Conservation (phyloP, 371 early-diverging fungal genomes). For the Ecytonucleospora hepatopenaei region DNA sequence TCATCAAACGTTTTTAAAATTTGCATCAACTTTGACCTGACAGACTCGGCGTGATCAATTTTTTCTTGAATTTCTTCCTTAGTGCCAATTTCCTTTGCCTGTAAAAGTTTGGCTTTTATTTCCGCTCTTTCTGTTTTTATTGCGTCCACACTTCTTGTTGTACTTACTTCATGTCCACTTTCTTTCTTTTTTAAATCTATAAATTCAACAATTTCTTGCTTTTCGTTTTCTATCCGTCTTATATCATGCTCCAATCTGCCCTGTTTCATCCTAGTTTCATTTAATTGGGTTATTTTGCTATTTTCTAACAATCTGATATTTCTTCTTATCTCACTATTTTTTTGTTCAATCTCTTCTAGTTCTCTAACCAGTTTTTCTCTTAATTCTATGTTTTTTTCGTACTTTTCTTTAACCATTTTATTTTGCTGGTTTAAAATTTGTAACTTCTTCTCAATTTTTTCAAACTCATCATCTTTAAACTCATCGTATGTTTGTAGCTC, state of each 20-base stretch:
- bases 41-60: slow-evolving; percentile 9
- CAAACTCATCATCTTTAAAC: slow-evolving; percentile 32
- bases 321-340: neutral
- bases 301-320: slow-evolving; percentile 7
- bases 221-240: neutral
- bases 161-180: neutral
- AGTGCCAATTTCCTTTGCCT: slow-evolving; percentile 21
- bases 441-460: slow-evolving; percentile 36
- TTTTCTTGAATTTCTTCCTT: slow-evolving; percentile 23
- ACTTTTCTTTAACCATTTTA: slow-evolving; percentile 19
- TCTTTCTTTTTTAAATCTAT: too few relatives aligned
- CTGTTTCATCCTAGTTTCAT: neutral
- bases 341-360: neutral
- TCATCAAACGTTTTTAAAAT: slow-evolving; percentile 22
- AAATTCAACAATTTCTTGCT: neutral
- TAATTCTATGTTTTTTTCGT: slow-evolving; percentile 14
- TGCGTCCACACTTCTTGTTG: neutral
- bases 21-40: slow-evolving; percentile 17
- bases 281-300: neutral
- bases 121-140: slow-evolving; percentile 21
- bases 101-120: slow-evolving; percentile 12
- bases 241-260: neutral
- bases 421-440: slow-evolving; percentile 22
- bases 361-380: neutral
- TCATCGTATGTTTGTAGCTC: slow-evolving; percentile 21